A percentile compares a stretch with the other conserved stretches of the same genome.
Conservation (phyloP, 768 basidiomycete genomes). For the Suillus sp. region DNA sequence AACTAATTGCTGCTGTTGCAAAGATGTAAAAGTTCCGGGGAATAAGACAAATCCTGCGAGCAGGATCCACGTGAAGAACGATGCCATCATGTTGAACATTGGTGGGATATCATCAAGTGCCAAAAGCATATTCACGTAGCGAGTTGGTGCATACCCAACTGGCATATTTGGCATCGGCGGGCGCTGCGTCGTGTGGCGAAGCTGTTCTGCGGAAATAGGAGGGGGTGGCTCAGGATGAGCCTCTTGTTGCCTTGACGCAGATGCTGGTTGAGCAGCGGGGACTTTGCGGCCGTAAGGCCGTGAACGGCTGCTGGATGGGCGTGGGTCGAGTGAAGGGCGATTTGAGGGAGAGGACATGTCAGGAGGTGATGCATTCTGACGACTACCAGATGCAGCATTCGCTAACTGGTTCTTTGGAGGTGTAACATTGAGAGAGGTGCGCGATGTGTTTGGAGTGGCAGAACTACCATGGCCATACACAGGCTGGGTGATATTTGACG, state of each 20-base stretch:
- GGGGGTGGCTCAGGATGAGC: not conserved
- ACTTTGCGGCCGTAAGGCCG: slow-evolving; percentile 18
- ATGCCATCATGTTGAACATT: slow-evolving; percentile 50
- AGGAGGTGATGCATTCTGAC: slow-evolving; percentile 19
- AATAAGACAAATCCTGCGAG: slow-evolving; percentile 65
- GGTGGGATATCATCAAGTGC: slow-evolving; percentile 58
- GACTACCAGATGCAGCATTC: slow-evolving; percentile 10
- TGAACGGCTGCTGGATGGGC: slow-evolving; percentile 23
- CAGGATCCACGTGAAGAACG: slow-evolving; percentile 65
- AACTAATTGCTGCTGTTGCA: slow-evolving; percentile 27
- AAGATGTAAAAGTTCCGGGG: slow-evolving; percentile 60
- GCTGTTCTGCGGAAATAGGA: slow-evolving; percentile 17
- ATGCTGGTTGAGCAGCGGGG: slow-evolving; percentile 10
- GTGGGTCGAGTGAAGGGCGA: slow-evolving; percentile 12
- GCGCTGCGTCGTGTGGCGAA: slow-evolving; percentile 24
- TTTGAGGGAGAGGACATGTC: slow-evolving; percentile 8
- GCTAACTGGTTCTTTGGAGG: slow-evolving; percentile 8
- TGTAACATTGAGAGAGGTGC: slow-evolving; percentile 22
- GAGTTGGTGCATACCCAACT: slow-evolving; percentile 38
- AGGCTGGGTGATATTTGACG: slow-evolving; percentile 28
- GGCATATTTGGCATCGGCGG: slow-evolving; percentile 26
- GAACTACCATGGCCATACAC: slow-evolving; percentile 30
- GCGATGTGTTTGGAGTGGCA: slow-evolving; percentile 22
- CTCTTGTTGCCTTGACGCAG: slow-evolving; percentile 10
- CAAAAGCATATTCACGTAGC: slow-evolving; percentile 63